Evolutionary conservation across 176 grass and related monocot genomes (phyloP), one percentile per base, ranked within the genome.

Genomic region (Raddia guianensis): DNA sequence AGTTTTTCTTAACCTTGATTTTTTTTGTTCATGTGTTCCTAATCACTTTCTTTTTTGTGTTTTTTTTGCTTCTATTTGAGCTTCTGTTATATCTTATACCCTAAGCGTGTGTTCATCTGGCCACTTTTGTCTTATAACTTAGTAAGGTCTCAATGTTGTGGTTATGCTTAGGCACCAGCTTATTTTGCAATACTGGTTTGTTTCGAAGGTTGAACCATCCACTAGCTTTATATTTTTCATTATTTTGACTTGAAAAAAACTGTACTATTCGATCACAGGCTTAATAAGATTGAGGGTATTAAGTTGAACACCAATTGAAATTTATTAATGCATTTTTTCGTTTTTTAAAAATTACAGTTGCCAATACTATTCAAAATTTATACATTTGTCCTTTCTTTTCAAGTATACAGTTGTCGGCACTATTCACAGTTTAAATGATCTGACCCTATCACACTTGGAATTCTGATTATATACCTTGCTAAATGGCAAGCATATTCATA

Each of bases 1-100:
- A 40, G 37, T 40, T 40, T 70, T 3, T 42, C 82, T 83, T 18
- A 62, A 55, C 83, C 42, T 77, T 87, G 50, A 62, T 70, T 87
- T 66, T 83, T 78, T 63, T 27, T 70, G 6, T 49, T 75, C 5
- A 43, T 60, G 9, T 66, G 19, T 49, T 57, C 12, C n/a, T 1
- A 47, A 48, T 73, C 12, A 56, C 53, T n/a, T 74, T 58, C 19
- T 49, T 64, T 27, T 27, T 27, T 27, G 27, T 54, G 44, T 16
- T 72, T 3, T 3, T 51, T 68, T 68, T 49, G 33, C 14, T 3
- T 42, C 33, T 43, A 20, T 63, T 59, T 73, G 9, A 60, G 51
- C 18, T 6, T 66, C 27, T 47, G 45, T 37, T 58, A n/a, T 58
- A 81, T 60, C 12, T 60, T 74, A 35, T 63, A 64, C 51, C 18